phyloP scores from a whole-genome alignment of 2,329 filamentous ascomycete species.

The Hypoxylon sp. region DNA sequence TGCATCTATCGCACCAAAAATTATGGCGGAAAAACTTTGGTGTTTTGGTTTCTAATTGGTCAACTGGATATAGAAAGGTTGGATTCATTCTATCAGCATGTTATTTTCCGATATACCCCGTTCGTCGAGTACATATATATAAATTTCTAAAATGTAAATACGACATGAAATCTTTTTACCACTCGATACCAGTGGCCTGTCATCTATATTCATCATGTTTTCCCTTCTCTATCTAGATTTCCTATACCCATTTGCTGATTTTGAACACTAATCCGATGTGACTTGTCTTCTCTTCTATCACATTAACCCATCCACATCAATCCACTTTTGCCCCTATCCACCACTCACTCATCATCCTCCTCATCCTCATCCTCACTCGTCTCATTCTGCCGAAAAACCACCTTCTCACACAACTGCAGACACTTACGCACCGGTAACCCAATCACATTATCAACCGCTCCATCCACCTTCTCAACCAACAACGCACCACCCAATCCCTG shows the following conservation, averaged over 20 bases:
- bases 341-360: slow-evolving; percentile 31
- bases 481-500: slow-evolving; percentile 91
- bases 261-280: not conserved
- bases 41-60: not conserved
- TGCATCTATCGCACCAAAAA: not conserved
- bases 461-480: slow-evolving; percentile 89
- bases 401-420: slow-evolving; percentile 87
- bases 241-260: not conserved
- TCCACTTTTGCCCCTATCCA: not conserved
- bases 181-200: not conserved
- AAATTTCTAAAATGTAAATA: slow-evolving; percentile 13
- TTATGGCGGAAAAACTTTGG: not conserved
- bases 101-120: slow-evolving; percentile 5
- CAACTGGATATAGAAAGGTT: not conserved
- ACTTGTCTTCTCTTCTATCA: not conserved
- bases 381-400: slow-evolving; percentile 81
- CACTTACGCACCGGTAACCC: slow-evolving; percentile 86
- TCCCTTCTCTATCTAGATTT: not conserved
- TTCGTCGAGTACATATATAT: slow-evolving; percentile 9
- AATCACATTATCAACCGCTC: slow-evolving; percentile 93
- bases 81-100: not conserved
- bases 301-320: not conserved
- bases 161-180: not conserved
- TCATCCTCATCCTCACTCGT: slow-evolving; percentile 66
- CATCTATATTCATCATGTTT: slow-evolving; percentile 12